These are phyloP conservation scores for Suillus ampliporus DNA, from an alignment of 768 basidiomycete genomes.

Conservation along the genomic window DNA sequence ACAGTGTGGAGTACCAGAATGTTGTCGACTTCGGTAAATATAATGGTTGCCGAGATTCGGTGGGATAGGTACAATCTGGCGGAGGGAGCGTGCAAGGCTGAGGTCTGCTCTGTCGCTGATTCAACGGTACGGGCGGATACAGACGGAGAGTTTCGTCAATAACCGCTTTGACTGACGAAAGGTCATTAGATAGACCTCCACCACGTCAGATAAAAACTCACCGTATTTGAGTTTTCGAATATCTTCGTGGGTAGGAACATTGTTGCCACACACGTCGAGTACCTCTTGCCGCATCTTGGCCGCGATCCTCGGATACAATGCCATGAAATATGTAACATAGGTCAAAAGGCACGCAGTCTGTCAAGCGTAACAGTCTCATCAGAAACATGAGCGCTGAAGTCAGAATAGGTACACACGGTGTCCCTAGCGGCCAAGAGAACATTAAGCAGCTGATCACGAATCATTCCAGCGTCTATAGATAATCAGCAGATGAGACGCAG, in stretches of 20 bases:
- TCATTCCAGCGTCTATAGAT: conserved; percentile 59
- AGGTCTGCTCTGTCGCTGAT: conserved; percentile 62
- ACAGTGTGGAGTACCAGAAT: conserved; percentile 63
- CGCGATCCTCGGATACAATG: conserved; percentile 63
- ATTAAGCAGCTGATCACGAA: conserved; percentile 80
- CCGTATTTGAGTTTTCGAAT: conserved; percentile 71
- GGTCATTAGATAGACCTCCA: conserved; percentile 14
- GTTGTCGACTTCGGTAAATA: conserved; percentile 64
- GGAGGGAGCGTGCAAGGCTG: conserved; percentile 55
- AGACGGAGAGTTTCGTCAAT: conserved; percentile 80
- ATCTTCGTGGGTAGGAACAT: conserved; percentile 57
- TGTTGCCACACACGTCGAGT: conserved; percentile 56
- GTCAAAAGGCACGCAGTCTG: conserved; percentile 76
- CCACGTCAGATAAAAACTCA: conserved; percentile 38
- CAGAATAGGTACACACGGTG: conserved; percentile 53
- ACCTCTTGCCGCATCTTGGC: conserved; percentile 64
- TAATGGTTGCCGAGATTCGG: conserved; percentile 44
- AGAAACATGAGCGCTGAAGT: conserved; percentile 1
- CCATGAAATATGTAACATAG: conserved; percentile 72
- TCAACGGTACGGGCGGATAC: conserved; percentile 81
- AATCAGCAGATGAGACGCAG: conserved; percentile 16
- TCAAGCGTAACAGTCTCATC: conserved; percentile 3
- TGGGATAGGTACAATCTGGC: conserved; percentile 53
- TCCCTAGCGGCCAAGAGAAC: conserved; percentile 80
- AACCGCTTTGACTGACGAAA: conserved; percentile 66